Percentiles rank a stretch among this genome's conserved stretches.
Evolutionary conservation across 306 rosid species (phyloP).

Genomic region (Castanospermum australe): DNA sequence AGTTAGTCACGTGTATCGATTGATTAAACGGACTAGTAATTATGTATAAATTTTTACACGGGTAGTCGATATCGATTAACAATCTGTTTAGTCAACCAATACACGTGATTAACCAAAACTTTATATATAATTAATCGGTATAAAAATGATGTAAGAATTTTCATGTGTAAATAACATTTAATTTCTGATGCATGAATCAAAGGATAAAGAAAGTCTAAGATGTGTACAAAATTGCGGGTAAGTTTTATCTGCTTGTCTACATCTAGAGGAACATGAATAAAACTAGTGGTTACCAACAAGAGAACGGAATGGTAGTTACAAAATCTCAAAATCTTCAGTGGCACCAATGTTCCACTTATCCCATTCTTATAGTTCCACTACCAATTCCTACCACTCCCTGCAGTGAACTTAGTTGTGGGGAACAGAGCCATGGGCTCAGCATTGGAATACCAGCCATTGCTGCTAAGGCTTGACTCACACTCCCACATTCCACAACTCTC

Average conservation of each 20-base stretch:
- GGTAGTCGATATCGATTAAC: too few species aligned
- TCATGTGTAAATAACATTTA: too few species aligned
- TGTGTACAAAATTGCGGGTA: background rate
- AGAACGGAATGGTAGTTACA: slow-evolving; percentile 6
- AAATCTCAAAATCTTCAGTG: background rate
- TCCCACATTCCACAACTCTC: slow-evolving; percentile 39
- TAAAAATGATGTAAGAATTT: too few species aligned
- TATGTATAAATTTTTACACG: too few species aligned
- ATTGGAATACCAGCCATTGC: slow-evolving; percentile 24
- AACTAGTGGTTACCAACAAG: background rate
- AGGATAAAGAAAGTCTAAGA: background rate
- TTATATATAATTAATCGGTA: too few species aligned
- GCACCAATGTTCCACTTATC: background rate
- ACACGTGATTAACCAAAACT: too few species aligned
- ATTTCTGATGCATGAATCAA: background rate
- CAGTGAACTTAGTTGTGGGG: slow-evolving; percentile 8
- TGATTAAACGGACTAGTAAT: too few species aligned
- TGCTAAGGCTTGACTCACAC: slow-evolving; percentile 27
- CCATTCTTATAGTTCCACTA: background rate
- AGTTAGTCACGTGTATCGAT: too few species aligned
- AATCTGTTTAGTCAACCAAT: too few species aligned
- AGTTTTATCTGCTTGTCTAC: background rate
- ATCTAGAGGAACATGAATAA: background rate
- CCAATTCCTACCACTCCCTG: background rate
- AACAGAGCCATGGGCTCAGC: slow-evolving; percentile 11